Evolutionary conservation across 352 stramenopile species (phyloP).

Genomic region (Phytopythium boreale): DNA sequence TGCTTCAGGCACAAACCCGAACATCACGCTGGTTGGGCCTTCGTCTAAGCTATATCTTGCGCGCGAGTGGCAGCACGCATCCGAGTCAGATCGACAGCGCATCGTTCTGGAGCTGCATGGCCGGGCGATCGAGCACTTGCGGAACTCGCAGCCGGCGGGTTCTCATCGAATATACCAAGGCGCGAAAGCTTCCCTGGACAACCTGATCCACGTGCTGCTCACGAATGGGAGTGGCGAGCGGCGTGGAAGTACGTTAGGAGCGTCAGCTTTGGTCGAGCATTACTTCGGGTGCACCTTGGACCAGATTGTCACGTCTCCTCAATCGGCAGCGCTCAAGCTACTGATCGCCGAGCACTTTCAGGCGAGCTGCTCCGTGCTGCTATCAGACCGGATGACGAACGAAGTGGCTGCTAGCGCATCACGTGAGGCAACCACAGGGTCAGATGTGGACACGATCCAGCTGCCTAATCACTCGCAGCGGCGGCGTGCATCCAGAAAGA

Average conservation of each 20-base stretch:
- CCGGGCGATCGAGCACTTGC: constrained; percentile 17
- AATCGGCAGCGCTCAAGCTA: constrained; percentile 55
- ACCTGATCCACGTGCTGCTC: constrained; percentile 17
- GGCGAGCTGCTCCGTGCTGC: constrained; percentile 58
- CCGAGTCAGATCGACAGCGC: constrained; percentile 8
- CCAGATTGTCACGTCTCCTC: constrained; percentile 34
- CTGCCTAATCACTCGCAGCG: constrained; percentile 42
- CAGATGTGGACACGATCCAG: background rate
- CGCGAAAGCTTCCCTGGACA: constrained; percentile 15
- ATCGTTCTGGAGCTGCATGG: constrained; percentile 8
- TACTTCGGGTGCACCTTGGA: constrained; percentile 45
- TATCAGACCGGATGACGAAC: constrained; percentile 50
- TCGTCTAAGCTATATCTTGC: constrained; percentile 46
- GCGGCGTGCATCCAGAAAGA: constrained; percentile 62
- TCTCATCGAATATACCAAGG: background rate
- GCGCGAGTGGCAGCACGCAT: constrained; percentile 42
- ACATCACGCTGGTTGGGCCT: constrained; percentile 44
- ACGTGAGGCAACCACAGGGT: constrained; percentile 7
- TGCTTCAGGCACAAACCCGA: background rate
- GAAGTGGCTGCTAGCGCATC: constrained; percentile 19
- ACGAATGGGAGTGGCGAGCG: constrained; percentile 11
- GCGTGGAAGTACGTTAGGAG: constrained; percentile 8
- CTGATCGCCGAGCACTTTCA: constrained; percentile 75
- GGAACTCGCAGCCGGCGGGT: background rate
- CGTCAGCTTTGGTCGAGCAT: constrained; percentile 20